Evolutionary conservation across 2,329 filamentous ascomycete species (phyloP).

Genomic region (Cercospora zeae-maydis): DNA sequence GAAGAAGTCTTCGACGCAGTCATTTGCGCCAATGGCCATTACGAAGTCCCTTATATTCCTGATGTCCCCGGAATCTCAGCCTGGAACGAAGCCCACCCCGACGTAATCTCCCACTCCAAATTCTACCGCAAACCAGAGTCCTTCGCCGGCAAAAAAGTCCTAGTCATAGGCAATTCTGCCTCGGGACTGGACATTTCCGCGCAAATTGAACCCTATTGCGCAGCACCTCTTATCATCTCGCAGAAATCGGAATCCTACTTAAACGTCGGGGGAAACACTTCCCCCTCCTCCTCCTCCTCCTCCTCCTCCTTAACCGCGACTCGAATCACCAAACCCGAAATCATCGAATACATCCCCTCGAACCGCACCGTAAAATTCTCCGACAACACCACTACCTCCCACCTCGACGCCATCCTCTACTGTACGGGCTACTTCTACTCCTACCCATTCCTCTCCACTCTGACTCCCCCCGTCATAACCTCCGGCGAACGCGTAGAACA

Average conservation of each 20-base stretch:
- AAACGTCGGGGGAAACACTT: slow-evolving; percentile 36
- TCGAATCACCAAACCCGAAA: slow-evolving; percentile 57
- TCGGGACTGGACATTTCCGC: slow-evolving; percentile 79
- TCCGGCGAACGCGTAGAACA: slow-evolving; percentile 67
- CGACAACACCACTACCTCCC: slow-evolving; percentile 60
- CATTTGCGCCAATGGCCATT: slow-evolving; percentile 49
- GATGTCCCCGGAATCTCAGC: slow-evolving; percentile 40
- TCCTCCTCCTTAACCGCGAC: slow-evolving; percentile 38
- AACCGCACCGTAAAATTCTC: slow-evolving; percentile 63
- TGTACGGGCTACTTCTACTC: slow-evolving; percentile 88
- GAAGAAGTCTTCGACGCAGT: slow-evolving; percentile 53
- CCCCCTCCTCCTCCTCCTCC: too few relatives aligned
- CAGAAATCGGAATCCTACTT: slow-evolving; percentile 51
- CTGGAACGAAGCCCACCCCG: slow-evolving; percentile 42
- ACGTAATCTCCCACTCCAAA: slow-evolving; percentile 59
- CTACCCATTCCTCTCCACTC: slow-evolving; percentile 63
- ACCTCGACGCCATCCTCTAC: slow-evolving; percentile 75
- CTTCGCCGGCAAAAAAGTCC: slow-evolving; percentile 66
- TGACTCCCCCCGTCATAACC: slow-evolving; percentile 57
- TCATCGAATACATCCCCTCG: slow-evolving; percentile 53
- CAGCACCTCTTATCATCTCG: slow-evolving; percentile 62
- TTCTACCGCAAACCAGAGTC: slow-evolving; percentile 65
- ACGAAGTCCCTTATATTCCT: slow-evolving; percentile 46
- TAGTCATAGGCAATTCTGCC: slow-evolving; percentile 80
- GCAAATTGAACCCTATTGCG: slow-evolving; percentile 65